Evolutionary conservation across 768 basidiomycete genomes (phyloP), one percentile per base, ranked within the genome.

Genomic region (Rhodotorula kratochvilovae): DNA sequence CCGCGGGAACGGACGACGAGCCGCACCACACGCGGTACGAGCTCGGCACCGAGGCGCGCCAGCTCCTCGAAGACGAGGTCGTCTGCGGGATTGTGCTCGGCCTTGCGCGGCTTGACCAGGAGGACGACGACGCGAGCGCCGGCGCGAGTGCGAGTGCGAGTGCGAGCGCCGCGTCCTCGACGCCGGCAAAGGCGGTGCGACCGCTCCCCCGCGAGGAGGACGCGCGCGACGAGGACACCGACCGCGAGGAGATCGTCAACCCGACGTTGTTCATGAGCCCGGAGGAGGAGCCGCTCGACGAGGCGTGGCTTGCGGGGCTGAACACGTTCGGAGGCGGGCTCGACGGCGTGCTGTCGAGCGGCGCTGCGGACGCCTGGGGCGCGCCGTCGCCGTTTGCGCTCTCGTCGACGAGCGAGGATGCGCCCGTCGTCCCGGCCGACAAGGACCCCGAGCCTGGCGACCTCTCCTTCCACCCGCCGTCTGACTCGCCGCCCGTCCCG

Each of bases 31-130:
- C 78, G 50, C 50, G 76, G 12, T 74, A 76, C 39, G 70, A 74
- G 1, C 76, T 82, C 42, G 61, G 67, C 0, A 36, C 39, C 4
- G 69, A 81, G 31, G 87, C 91, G 75, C 83, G 89, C 67, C 81
- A 82, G 11, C 81, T 90, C 79, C 86, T 96, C 73, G 88, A 90
- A 77, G 84, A 86, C 43, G 92, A 95, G 81, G 85, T 97, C 54
- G 79, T 95, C 13, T 85, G 89, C 65, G 90, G 91, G 46, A 88
- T 97, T 72, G 88, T 95, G 66, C 88, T 96, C 63, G 93, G 92
- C 42, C 90, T 97, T 84, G 91, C 91, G 16, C 83, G 87, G 31
- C 83, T 97, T 39, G 87, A 87, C 25, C 81, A 80, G 76, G 77
- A 80, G 72, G 82, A 76, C 12, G 71, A 81, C 45, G 81, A 78